Evolutionary conservation across 1,284 basidiomycete genomes (phyloP).

Genomic region (Ustilago cynodontis): DNA sequence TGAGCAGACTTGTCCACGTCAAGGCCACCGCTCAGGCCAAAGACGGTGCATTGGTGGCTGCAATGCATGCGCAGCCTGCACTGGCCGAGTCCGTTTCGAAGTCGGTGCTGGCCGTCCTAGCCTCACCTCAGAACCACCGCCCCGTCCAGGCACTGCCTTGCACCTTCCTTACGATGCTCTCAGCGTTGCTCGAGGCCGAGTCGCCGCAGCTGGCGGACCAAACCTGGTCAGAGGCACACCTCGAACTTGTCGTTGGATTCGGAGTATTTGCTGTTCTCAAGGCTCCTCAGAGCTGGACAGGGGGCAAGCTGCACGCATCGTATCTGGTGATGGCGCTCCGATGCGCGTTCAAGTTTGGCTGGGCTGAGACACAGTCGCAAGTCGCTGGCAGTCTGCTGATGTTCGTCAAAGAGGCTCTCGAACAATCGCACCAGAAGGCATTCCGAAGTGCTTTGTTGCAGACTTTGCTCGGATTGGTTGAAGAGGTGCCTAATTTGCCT

Average conservation of each 20-base stretch:
- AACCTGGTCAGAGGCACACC: conserved; percentile 14
- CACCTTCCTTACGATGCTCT: conserved; percentile 27
- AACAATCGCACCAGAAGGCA: conserved; percentile 13
- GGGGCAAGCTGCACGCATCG: not conserved
- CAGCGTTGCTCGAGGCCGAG: conserved; percentile 24
- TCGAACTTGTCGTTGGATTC: conserved; percentile 11
- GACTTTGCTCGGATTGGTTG: conserved; percentile 18
- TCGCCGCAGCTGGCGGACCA: conserved; percentile 5
- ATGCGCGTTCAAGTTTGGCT: conserved; percentile 25
- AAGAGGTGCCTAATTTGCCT: conserved; percentile 12
- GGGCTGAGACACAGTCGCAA: conserved; percentile 11
- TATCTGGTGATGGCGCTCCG: conserved; percentile 17
- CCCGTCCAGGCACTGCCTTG: conserved; percentile 8
- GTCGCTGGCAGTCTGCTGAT: conserved; percentile 5
- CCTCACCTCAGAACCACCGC: not conserved
- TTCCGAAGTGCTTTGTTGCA: conserved; percentile 26
- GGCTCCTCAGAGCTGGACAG: not conserved
- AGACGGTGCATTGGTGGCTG: conserved; percentile 38
- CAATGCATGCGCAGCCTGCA: conserved; percentile 20
- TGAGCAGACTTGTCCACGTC: conserved; percentile 4
- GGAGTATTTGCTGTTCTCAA: conserved; percentile 10
- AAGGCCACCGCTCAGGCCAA: conserved; percentile 1
- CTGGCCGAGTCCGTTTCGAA: conserved; percentile 15
- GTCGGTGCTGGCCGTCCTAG: conserved; percentile 8
- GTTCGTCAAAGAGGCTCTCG: conserved; percentile 14